Evolutionary conservation across 208 protist species (phyloP).

Genomic region (Endotrypanum monterogeii): DNA sequence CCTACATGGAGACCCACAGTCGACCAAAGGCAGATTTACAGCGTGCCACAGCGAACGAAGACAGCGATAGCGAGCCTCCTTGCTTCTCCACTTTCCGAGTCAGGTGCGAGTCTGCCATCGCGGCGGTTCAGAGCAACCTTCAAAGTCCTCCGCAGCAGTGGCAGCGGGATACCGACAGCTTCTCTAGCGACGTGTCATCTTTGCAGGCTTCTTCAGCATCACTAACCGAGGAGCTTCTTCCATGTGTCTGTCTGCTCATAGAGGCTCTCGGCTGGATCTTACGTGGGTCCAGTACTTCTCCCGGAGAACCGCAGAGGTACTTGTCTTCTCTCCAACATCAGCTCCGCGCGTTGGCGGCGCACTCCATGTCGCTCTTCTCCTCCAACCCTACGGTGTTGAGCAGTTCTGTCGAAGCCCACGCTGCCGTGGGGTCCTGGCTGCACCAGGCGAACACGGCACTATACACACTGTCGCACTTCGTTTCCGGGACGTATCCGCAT

Average conservation of each 20-base stretch:
- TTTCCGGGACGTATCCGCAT: conserved; percentile 17
- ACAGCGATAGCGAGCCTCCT: conserved; percentile 8
- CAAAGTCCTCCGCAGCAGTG: not conserved
- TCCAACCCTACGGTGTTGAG: not conserved
- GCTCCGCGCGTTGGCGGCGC: not conserved
- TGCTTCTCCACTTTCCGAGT: conserved; percentile 21
- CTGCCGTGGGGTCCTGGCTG: conserved; percentile 3
- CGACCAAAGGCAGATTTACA: not conserved
- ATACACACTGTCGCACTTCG: conserved; percentile 11
- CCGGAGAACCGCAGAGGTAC: not conserved
- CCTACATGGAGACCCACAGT: conserved; percentile 33
- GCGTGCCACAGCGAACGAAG: not conserved
- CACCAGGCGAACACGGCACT: conserved; percentile 6
- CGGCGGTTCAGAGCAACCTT: conserved; percentile 14
- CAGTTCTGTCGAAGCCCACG: not conserved
- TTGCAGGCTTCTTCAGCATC: not conserved
- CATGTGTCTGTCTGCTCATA: conserved; percentile 10
- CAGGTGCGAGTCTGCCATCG: conserved; percentile 16
- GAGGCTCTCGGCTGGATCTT: conserved; percentile 24
- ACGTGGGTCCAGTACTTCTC: conserved; percentile 5
- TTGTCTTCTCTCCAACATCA: conserved; percentile 12
- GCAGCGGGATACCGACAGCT: not conserved
- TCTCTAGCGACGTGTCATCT: not conserved
- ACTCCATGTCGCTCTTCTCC: not conserved
- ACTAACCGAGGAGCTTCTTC: not conserved